Percentiles rank a stretch among this genome's conserved stretches.
Evolutionary conservation across 164 flowering plant species (phyloP).

Genomic region (Tetracentron sinense): DNA sequence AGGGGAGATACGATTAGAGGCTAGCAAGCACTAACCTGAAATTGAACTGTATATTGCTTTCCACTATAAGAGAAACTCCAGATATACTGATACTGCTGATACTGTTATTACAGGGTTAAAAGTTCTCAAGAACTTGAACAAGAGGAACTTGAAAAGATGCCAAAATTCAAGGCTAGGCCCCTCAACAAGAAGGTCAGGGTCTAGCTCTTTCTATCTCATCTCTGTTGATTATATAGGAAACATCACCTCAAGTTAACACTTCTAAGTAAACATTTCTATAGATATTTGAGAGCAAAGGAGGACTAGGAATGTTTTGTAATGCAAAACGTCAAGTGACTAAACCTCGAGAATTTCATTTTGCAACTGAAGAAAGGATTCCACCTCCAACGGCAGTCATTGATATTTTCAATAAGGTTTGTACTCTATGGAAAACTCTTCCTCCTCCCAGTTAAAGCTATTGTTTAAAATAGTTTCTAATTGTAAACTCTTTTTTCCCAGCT

Average conservation of each 20-base stretch:
- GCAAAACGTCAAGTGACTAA: conserved; percentile 60
- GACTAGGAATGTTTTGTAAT: conserved; percentile 64
- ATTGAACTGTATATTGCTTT: no score
- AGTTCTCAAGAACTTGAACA: conserved; percentile 70
- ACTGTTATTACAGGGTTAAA: conserved; percentile 34
- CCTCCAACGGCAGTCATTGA: conserved; percentile 45
- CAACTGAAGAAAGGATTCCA: conserved; percentile 79
- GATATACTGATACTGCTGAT: background rate
- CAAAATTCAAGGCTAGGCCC: conserved; percentile 90
- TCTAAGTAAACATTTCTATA: conserved; percentile 17
- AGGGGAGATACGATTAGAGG: no score
- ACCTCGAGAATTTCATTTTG: conserved; percentile 92
- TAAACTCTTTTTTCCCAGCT: conserved; percentile 66
- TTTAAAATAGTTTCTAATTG: no score
- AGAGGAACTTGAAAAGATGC: conserved; percentile 73
- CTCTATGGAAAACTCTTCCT: background rate
- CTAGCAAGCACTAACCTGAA: no score
- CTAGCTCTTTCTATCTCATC: background rate
- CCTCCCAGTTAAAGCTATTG: no score
- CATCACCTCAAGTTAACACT: background rate
- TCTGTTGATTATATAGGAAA: no score
- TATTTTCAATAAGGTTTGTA: conserved; percentile 88
- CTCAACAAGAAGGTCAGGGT: conserved; percentile 74
- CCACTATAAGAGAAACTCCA: no score
- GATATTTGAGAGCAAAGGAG: conserved; percentile 96